Conservation (phyloP, 2,329 filamentous ascomycete species). For the Fusarium illudens region DNA sequence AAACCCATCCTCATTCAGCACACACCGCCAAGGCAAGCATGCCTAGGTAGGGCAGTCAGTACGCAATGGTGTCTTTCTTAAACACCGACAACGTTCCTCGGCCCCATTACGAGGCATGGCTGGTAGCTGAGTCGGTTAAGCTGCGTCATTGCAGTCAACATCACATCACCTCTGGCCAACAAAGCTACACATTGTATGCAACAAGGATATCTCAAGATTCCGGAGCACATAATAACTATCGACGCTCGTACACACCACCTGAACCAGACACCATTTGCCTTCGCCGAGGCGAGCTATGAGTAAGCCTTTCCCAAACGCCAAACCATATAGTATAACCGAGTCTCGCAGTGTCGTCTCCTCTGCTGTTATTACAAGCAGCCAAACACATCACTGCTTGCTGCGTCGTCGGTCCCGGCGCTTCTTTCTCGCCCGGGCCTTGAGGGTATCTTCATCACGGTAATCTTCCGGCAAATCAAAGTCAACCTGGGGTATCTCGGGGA, state of each 20-base stretch:
- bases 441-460: constrained; percentile 62
- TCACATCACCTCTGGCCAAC: not conserved
- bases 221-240: constrained; percentile 7
- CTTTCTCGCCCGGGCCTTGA: constrained; percentile 68
- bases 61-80: not conserved
- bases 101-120: not conserved
- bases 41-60: not conserved
- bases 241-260: constrained; percentile 7
- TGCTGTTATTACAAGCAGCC: constrained; percentile 33
- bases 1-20: not conserved
- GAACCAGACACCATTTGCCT: constrained; percentile 17
- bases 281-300: constrained; percentile 12
- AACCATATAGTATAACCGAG: constrained; percentile 26
- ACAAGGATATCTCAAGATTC: constrained; percentile 5
- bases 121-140: not conserved
- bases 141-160: not conserved
- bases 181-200: not conserved
- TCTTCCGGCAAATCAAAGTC: constrained; percentile 82
- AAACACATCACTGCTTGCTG: constrained; percentile 49
- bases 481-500: constrained; percentile 75
- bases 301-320: constrained; percentile 34
- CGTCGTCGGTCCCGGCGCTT: constrained; percentile 68
- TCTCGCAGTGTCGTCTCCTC: constrained; percentile 16
- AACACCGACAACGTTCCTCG: not conserved
- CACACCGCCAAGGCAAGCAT: not conserved